Evolutionary conservation across 768 basidiomycete species (phyloP), one percentile per base, ranked within the genome.

Genomic region (Melanogaster broomeanus): DNA sequence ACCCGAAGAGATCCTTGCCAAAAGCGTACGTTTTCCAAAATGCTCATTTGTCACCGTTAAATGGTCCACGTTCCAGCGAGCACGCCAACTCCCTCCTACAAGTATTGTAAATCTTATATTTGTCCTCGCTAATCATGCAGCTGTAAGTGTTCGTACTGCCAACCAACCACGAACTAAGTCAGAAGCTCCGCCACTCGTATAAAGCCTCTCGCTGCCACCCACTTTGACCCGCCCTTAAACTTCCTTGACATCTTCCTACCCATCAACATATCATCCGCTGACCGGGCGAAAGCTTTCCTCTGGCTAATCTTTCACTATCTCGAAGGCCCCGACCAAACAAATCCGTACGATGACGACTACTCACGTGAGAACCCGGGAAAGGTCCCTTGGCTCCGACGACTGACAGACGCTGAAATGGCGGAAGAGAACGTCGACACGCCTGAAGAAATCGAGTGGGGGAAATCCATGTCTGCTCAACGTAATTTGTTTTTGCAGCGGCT

Each of bases 71-170:
- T 53, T 33, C 35, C 59, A 88, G 86, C 79, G 74, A 64, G 70
- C 74, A 42, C 83, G 82, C 27, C 72, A 79, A 50, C 75, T 77
- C 22, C 93, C 93, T 42, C 84, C 93, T 10, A 94, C 93, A 10
- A 92, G 87, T 55, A 80, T 94, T 18, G 88, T 91, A 48, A 93
- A 94, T 65, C 74, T 93, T 40, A 80, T 95, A 42, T 95, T 95
- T 62, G 82, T 92, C 39, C 77, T 95, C 41, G 80, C 88, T 25
- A 87, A 84, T 60, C 88, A 91, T 60, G 83, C 88, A 42, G 79
- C 82, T 27, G 90, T 93, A 70, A 65, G 82, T 77, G 28, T 43
- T 56, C 35, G 49, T 24, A 41, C 21, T 30, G 21, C 41, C 19
- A 25, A 12, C n/a, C 25, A 27, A 10, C 55, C 5, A 3, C 8